These are phyloP conservation scores for Skeletonema grethae DNA, from an alignment of 108 stramenopile genomes.

Conservation along the genomic window DNA sequence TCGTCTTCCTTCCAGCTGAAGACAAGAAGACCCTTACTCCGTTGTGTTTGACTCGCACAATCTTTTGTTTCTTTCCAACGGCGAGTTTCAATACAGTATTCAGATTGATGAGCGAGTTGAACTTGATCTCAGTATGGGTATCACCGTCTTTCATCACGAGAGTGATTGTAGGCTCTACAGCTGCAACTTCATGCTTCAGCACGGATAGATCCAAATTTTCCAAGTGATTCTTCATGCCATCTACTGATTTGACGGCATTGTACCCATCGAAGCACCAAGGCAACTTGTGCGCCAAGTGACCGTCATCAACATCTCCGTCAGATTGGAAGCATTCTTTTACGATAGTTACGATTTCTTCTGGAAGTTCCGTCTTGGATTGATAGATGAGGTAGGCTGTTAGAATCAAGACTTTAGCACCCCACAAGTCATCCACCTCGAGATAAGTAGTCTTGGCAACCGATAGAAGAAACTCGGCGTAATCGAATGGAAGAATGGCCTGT, in stretches of 20 bases:
- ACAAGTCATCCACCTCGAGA: not conserved
- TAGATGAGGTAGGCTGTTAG: not conserved
- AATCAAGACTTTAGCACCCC: not conserved
- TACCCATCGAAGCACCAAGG: not conserved
- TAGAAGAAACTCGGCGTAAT: not conserved
- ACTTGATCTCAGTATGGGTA: not conserved
- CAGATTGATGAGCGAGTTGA: constrained; percentile 1
- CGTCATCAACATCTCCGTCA: not conserved
- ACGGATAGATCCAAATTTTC: not conserved
- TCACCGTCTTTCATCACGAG: not conserved
- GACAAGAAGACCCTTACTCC: not conserved
- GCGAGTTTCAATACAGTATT: not conserved
- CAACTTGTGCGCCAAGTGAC: not conserved
- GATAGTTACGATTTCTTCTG: not conserved
- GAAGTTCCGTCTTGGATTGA: not conserved
- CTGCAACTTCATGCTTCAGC: not conserved
- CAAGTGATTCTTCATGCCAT: not conserved
- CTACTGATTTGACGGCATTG: not conserved
- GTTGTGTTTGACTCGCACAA: not conserved
- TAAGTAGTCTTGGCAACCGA: not conserved
- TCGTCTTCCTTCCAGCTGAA: not conserved
- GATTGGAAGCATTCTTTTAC: not conserved
- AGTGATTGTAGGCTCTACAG: not conserved
- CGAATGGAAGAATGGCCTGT: not conserved
- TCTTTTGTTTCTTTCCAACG: not conserved